Evolutionary conservation across 306 rosid genomes (phyloP), one percentile per base, ranked within the genome.

Genomic region (Hippophae gyantsensis): DNA sequence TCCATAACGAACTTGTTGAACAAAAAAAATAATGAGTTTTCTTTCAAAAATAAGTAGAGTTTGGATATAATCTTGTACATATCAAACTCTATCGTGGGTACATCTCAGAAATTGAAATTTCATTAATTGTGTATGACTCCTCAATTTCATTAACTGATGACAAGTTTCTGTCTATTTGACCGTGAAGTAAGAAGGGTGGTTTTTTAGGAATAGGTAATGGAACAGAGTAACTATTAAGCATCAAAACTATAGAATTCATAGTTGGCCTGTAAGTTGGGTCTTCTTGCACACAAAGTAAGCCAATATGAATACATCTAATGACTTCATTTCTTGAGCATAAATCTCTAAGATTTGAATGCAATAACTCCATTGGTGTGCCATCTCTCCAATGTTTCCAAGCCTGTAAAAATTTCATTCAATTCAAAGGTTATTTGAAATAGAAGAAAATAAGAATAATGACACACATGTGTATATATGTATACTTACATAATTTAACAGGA

Each of bases 361-460:
- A 43, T 1, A 65, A 41, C 52, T 41, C 66, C 8, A 6, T 5
- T 10, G 42, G 11, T 13, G 65, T 52, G 10, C 52, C 55, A 10
- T 57, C 47, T 13, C n/a, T 54, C 73, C 72, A 77, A 3, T 53
- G 60, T 51, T 46, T 61, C 82, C 83, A 78, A 0, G 58, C 63
- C 74, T 69, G 3, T 1, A 43, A 32, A 2, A 32, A 32, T 32
- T 32, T 32, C 38, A 32, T 32, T 32, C 38, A 32, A 32, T 32
- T 32, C 38, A 32, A 32, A 32, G 38, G 38, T 32, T 32, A 32
- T 32, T 32, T 32, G 5, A 32, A 32, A 32, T 32, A 32, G 38
- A 4, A 32, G 3, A 32, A 32, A 32, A 32, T 3, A 32, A 32
- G 38, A 32, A 32, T 32, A 32, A 2, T 32, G 38, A 4, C 23